phyloP scores from a whole-genome alignment of 1,284 basidiomycete species.

The Moesziomyces sp. region DNA sequence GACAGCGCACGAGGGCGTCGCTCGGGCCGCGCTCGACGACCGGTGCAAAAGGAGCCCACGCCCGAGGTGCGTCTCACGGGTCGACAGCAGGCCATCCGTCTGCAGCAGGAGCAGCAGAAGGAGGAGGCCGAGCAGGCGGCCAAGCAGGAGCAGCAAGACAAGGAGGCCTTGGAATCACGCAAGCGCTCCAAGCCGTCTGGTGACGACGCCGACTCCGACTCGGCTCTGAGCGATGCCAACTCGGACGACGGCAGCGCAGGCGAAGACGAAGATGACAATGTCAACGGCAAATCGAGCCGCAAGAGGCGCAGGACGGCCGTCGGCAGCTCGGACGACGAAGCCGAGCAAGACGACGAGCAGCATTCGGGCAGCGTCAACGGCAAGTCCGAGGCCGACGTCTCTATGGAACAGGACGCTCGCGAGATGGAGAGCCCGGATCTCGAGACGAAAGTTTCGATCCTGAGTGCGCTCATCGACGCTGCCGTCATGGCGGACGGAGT shows the following conservation, averaged over 20 bases:
- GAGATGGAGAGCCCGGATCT: slow-evolving; percentile 32
- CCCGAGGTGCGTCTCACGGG: slow-evolving; percentile 33
- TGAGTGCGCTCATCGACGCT: slow-evolving; percentile 37
- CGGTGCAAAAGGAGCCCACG: slow-evolving; percentile 11
- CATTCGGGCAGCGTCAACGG: background rate
- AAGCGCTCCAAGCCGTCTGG: slow-evolving; percentile 3
- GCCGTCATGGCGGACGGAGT: slow-evolving; percentile 39
- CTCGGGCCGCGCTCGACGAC: slow-evolving; percentile 14
- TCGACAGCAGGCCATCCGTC: slow-evolving; percentile 45
- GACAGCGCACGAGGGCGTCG: slow-evolving; percentile 11
- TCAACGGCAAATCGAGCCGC: slow-evolving; percentile 8
- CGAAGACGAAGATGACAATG: slow-evolving; percentile 1
- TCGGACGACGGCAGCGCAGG: slow-evolving; percentile 25
- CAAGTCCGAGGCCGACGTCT: slow-evolving; percentile 1
- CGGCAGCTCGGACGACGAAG: slow-evolving; percentile 23
- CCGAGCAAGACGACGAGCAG: background rate
- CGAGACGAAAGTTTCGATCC: slow-evolving; percentile 41
- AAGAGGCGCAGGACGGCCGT: slow-evolving; percentile 24
- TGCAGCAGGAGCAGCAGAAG: slow-evolving; percentile 46
- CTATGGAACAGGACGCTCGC: slow-evolving; percentile 6
- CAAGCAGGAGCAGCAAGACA: slow-evolving; percentile 14
- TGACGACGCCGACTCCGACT: background rate
- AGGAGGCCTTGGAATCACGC: slow-evolving; percentile 5
- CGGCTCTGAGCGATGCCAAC: slow-evolving; percentile 7
- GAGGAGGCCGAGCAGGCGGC: slow-evolving; percentile 27